Conservation (phyloP, 2,329 filamentous ascomycete genomes). For the Penicillium digitatum region DNA sequence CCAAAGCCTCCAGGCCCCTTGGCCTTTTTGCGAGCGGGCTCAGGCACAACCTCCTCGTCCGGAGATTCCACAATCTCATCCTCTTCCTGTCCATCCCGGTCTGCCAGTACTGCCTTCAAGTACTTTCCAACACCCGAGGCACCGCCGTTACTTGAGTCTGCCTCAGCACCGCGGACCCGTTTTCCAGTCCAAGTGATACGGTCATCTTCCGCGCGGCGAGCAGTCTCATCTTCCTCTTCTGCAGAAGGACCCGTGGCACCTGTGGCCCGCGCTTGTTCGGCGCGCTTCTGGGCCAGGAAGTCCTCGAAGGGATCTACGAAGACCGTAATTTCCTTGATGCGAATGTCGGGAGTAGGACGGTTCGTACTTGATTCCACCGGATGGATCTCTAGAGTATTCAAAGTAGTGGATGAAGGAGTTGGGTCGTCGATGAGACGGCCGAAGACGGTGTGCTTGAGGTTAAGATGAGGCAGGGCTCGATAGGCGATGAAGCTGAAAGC, state of each 20-base stretch:
- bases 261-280: constrained; percentile 56
- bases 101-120: constrained; percentile 58
- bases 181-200: constrained; percentile 95
- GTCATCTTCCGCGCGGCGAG: constrained; percentile 66
- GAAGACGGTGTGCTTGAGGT: constrained; percentile 97
- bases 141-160: constrained; percentile 46
- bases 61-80: constrained; percentile 60
- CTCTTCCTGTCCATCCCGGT: constrained; percentile 39
- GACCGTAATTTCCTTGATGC: constrained; percentile 76
- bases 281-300: constrained; percentile 71
- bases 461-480: constrained; percentile 75
- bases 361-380: constrained; percentile 69
- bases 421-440: constrained; percentile 71
- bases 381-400: constrained; percentile 72
- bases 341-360: constrained; percentile 70
- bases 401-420: constrained; percentile 43
- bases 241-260: constrained; percentile 14
- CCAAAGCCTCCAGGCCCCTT: constrained; percentile 74
- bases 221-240: constrained; percentile 25
- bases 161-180: constrained; percentile 67
- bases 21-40: constrained; percentile 75
- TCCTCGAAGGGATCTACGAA: constrained; percentile 95
- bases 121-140: constrained; percentile 70
- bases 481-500: constrained; percentile 75
- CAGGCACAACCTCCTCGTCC: constrained; percentile 59